Conservation (phyloP, 371 early-diverging fungal genomes). For the Mortierella sp. region DNA sequence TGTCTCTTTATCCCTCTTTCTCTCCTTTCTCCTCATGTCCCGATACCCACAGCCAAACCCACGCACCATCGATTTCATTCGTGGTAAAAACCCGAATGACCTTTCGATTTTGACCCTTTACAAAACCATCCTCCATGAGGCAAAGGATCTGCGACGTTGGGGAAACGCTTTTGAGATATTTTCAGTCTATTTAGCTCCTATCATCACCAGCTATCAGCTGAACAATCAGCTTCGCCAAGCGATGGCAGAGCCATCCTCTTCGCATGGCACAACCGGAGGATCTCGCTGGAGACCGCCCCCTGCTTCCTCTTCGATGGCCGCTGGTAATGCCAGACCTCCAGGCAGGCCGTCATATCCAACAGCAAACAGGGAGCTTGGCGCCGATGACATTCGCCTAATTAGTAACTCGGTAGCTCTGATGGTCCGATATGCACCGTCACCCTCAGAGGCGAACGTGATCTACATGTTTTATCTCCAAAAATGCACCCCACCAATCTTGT, state of each 20-base stretch:
- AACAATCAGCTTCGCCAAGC: no score
- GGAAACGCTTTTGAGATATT: slow-evolving; percentile 30
- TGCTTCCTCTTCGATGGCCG: no score
- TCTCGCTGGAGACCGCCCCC: not conserved
- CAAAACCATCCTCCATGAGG: slow-evolving; percentile 30
- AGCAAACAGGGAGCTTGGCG: not conserved
- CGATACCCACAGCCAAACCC: no score
- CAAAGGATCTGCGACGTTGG: slow-evolving; percentile 22
- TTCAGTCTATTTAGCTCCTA: slow-evolving; percentile 23
- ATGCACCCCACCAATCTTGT: slow-evolving; percentile 30
- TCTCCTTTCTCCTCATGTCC: slow-evolving; percentile 3
- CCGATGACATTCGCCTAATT: slow-evolving; percentile 13
- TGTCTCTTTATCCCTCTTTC: not conserved
- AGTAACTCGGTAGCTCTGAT: slow-evolving; percentile 20
- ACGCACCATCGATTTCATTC: slow-evolving; percentile 7
- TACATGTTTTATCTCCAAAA: slow-evolving; percentile 40
- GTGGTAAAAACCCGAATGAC: not conserved
- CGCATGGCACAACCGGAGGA: not conserved
- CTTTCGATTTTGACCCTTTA: slow-evolving; percentile 18
- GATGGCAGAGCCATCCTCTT: no score
- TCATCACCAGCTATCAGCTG: slow-evolving; percentile 17
- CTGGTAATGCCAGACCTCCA: no score
- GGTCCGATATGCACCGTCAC: slow-evolving; percentile 50
- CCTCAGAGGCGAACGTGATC: slow-evolving; percentile 25
- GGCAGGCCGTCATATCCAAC: no score